These are phyloP conservation scores for Laguncularia racemosa DNA, from an alignment of 345 rosid species.

Conservation along the genomic window DNA sequence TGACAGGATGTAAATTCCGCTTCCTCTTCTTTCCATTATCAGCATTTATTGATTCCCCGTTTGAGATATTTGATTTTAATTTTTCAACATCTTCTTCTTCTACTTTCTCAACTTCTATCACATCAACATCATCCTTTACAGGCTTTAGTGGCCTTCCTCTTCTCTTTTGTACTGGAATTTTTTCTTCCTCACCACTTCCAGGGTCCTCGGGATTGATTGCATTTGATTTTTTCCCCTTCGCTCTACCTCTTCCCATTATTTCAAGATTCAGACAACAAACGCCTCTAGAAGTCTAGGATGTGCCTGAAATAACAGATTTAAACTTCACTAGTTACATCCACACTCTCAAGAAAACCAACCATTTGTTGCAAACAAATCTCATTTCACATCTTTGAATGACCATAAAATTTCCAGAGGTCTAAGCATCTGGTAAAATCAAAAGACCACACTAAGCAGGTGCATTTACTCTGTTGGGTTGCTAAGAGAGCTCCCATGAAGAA, in stretches of 20 bases:
- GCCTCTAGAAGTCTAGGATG: constrained; percentile 4
- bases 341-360: not conserved
- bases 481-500: too few relatives aligned
- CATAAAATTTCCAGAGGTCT: too few relatives aligned
- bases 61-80: constrained; percentile 23
- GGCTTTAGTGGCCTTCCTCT: constrained; percentile 71
- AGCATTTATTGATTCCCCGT: constrained; percentile 33
- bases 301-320: constrained; percentile 4
- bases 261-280: constrained; percentile 12
- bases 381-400: too few relatives aligned
- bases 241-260: constrained; percentile 74
- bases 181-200: constrained; percentile 64
- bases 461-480: too few relatives aligned
- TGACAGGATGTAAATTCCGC: constrained; percentile 27
- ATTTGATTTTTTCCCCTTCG: constrained; percentile 50
- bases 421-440: too few relatives aligned
- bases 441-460: too few relatives aligned
- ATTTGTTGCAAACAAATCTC: too few relatives aligned
- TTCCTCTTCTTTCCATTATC: constrained; percentile 67
- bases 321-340: not conserved
- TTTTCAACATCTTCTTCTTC: constrained; percentile 47
- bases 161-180: constrained; percentile 57
- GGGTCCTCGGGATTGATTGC: constrained; percentile 42
- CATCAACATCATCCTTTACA: constrained; percentile 50
- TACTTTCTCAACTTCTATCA: constrained; percentile 38